These are phyloP conservation scores for Trichosporon ovoides DNA, from an alignment of 1,284 basidiomycete genomes.

Conservation along the genomic window DNA sequence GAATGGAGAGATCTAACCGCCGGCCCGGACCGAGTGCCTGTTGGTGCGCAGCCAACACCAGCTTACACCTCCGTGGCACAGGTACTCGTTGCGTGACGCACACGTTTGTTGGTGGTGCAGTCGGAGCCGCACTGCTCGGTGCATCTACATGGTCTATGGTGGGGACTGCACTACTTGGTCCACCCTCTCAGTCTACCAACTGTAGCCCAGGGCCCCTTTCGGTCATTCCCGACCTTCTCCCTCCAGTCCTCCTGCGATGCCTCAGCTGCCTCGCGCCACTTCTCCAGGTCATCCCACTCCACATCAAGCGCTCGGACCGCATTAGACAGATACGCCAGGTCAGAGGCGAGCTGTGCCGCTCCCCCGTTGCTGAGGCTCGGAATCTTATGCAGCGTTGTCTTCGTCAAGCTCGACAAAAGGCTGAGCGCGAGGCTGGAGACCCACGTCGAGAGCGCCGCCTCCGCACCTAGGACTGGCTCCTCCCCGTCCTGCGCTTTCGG, in stretches of 20 bases:
- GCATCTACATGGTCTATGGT: neutral
- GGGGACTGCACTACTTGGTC: neutral
- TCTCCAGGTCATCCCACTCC: constrained; percentile 66
- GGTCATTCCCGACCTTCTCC: constrained; percentile 15
- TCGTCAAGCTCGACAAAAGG: constrained; percentile 66
- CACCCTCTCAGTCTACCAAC: constrained; percentile 14
- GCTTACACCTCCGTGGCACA: too few relatives aligned
- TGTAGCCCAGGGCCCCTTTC: constrained; percentile 13
- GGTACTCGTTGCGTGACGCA: too few relatives aligned
- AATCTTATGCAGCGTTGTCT: constrained; percentile 59
- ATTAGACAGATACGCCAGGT: constrained; percentile 81
- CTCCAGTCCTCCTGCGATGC: constrained; percentile 54
- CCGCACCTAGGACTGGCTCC: constrained; percentile 56
- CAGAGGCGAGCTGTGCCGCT: constrained; percentile 75
- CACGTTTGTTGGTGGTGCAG: too few relatives aligned
- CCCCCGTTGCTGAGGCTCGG: constrained; percentile 60
- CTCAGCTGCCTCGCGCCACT: constrained; percentile 64
- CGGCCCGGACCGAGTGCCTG: too few relatives aligned
- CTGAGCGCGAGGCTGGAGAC: constrained; percentile 78
- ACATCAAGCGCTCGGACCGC: constrained; percentile 88
- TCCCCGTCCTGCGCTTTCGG: neutral
- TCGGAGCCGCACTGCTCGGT: neutral
- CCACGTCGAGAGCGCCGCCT: constrained; percentile 80
- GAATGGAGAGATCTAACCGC: too few relatives aligned
- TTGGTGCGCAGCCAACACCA: too few relatives aligned